Percentiles rank a stretch among this genome's conserved stretches.
Evolutionary conservation across 1,284 basidiomycete genomes (phyloP).

Genomic region (Stereum hirsutum): DNA sequence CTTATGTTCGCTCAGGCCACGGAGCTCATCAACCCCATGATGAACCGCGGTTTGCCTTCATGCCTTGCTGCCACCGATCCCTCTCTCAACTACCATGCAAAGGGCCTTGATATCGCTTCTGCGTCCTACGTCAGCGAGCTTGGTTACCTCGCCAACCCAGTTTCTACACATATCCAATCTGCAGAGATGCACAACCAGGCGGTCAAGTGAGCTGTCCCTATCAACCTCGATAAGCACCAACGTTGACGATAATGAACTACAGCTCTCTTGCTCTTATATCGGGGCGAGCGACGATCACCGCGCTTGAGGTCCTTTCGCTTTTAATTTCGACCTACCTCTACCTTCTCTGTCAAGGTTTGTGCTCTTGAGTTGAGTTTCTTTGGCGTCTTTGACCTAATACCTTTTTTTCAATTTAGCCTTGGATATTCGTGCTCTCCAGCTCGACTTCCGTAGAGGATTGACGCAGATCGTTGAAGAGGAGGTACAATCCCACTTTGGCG

Average conservation of each 20-base stretch:
- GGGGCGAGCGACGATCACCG: slow-evolving; percentile 67
- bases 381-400: no score
- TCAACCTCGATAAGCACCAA: neutral
- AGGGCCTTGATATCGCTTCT: slow-evolving; percentile 80
- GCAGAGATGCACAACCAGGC: slow-evolving; percentile 88
- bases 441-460: slow-evolving; percentile 48
- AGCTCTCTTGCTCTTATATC: slow-evolving; percentile 78
- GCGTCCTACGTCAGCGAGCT: slow-evolving; percentile 79
- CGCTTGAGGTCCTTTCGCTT: slow-evolving; percentile 70
- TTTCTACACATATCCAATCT: slow-evolving; percentile 78
- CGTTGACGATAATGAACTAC: slow-evolving; percentile 7
- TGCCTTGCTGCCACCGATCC: slow-evolving; percentile 78
- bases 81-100: slow-evolving; percentile 75
- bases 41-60: slow-evolving; percentile 80
- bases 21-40: slow-evolving; percentile 72
- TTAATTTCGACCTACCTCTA: slow-evolving; percentile 71
- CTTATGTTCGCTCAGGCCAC: slow-evolving; percentile 78
- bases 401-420: slow-evolving; percentile 35
- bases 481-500: slow-evolving; percentile 36
- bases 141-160: slow-evolving; percentile 75
- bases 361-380: no score
- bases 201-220: slow-evolving; percentile 50
- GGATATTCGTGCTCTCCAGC: slow-evolving; percentile 66
- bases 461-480: slow-evolving; percentile 41
- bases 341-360: slow-evolving; percentile 60